Base-by-base conservation (phyloP, 306 rosid genomes). In the Begonia fuchsioides region DNA sequence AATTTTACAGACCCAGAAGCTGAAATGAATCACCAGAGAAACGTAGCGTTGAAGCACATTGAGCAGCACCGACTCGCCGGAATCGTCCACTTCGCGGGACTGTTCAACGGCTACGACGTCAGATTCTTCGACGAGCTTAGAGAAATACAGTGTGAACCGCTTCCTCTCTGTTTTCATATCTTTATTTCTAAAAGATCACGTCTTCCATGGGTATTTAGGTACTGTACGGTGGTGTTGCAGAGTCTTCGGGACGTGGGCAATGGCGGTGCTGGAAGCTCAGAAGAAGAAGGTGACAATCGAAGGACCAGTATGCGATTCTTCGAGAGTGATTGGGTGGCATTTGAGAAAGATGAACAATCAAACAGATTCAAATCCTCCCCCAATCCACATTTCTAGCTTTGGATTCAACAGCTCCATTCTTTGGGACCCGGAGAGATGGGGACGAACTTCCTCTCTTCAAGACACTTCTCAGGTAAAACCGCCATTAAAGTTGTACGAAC, bases 371-470 rank as follows among this genome's bases (percentile, higher is more conserved):
- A 73, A 62, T 51, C 75, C 87, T 64, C 74, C 82, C 68, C 81
- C 66, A 0, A 81, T 79, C 69, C 94, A 79, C 56, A 79, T 85
- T 40, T 85, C 98, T 15, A 85, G 85, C 58, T 90, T 90, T 54
- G 95, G 81, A 9, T 90, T 90, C 76, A 90, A 90, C 50, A 90
- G 93, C 47, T 90, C 94, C 12, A 90, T 85, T 17, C 92, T 85
- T 5, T 90, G 95, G 94, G 95, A 90, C 56, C 93, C 95, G 2
- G 95, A 90, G 65, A 74, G 97, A 71, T 90, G 98, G 98, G 98
- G 98, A 57, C 82, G 98, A 47, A 76, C 85, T 69, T 85, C 95
- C 1, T 72, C 98, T 39, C 68, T 75, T 45, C 90, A 82, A 75
- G 81, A 82, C 59, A 73, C 76, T 32, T 76, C 90, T 11, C 95